Evolutionary conservation across 2,329 filamentous ascomycete genomes (phyloP).

Genomic region (Trichoderma sp.): DNA sequence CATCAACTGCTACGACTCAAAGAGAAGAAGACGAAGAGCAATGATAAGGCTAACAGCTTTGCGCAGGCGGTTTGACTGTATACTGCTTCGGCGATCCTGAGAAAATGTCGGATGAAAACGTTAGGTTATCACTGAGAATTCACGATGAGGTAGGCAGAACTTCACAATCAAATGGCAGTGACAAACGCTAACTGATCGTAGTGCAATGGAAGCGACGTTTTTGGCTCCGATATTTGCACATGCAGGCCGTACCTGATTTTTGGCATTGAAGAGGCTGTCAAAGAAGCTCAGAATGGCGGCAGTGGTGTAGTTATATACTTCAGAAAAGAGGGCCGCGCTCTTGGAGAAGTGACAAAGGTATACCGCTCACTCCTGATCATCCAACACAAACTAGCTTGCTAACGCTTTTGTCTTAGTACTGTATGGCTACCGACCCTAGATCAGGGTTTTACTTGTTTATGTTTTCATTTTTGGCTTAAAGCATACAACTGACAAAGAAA

Average conservation of each 20-base stretch:
- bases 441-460: constrained; percentile 14
- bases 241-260: constrained; percentile 95
- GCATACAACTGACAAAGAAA: background rate
- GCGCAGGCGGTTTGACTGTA: constrained; percentile 77
- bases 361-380: constrained; percentile 35
- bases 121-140: constrained; percentile 78
- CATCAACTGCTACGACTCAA: too few species aligned
- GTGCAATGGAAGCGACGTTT: constrained; percentile 97
- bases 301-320: constrained; percentile 98
- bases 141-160: constrained; percentile 59
- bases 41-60: background rate
- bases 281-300: constrained; percentile 91
- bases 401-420: constrained; percentile 44
- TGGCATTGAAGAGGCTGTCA: constrained; percentile 95
- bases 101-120: constrained; percentile 86
- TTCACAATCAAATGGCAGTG: background rate
- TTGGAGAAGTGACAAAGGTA: constrained; percentile 95
- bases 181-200: constrained; percentile 33
- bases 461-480: too few species aligned
- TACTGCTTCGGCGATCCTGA: constrained; percentile 96
- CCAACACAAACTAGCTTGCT: constrained; percentile 31
- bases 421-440: constrained; percentile 37
- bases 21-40: background rate
- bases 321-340: constrained; percentile 90
- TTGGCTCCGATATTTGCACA: constrained; percentile 96